Evolutionary conservation across 2,329 filamentous ascomycete genomes (phyloP).

Genomic region (Nannizziopsis arthrosporioides): DNA sequence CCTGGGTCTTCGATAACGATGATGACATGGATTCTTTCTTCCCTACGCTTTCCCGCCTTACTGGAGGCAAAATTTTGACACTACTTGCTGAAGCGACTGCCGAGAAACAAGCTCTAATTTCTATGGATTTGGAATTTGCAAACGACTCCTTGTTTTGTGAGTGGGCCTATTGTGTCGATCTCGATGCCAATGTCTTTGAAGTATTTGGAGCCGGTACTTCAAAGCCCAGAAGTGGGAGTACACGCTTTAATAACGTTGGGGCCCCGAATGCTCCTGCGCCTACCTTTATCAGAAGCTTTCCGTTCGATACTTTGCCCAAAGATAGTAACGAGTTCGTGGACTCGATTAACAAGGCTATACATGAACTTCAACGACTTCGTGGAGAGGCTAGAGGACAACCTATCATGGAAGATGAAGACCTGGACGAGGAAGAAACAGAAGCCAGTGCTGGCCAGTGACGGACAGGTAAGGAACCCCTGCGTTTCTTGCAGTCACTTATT

Average conservation of each 20-base stretch:
- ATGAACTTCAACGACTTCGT: neutral
- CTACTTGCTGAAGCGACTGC: constrained; percentile 14
- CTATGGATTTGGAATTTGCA: constrained; percentile 17
- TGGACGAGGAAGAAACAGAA: neutral
- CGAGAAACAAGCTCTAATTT: constrained; percentile 14
- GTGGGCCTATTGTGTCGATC: constrained; percentile 21
- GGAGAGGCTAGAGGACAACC: neutral
- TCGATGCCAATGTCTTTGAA: constrained; percentile 18
- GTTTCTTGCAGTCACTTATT: too few species aligned
- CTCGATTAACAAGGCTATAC: neutral
- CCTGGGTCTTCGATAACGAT: neutral
- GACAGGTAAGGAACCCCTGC: too few species aligned
- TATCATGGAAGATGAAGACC: neutral
- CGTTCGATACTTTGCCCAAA: constrained; percentile 3
- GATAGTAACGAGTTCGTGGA: neutral
- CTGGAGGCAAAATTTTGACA: constrained; percentile 15
- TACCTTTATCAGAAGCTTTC: constrained; percentile 12
- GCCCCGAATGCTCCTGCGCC: constrained; percentile 10
- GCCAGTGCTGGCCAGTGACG: neutral
- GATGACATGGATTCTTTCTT: constrained; percentile 5
- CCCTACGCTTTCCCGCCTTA: constrained; percentile 15
- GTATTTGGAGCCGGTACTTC: constrained; percentile 8
- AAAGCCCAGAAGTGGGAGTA: constrained; percentile 8
- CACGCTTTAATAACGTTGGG: constrained; percentile 13
- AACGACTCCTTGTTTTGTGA: constrained; percentile 18